Conservation (phyloP, 2,329 filamentous ascomycete species). For the Rhinocladiella mackenziei region DNA sequence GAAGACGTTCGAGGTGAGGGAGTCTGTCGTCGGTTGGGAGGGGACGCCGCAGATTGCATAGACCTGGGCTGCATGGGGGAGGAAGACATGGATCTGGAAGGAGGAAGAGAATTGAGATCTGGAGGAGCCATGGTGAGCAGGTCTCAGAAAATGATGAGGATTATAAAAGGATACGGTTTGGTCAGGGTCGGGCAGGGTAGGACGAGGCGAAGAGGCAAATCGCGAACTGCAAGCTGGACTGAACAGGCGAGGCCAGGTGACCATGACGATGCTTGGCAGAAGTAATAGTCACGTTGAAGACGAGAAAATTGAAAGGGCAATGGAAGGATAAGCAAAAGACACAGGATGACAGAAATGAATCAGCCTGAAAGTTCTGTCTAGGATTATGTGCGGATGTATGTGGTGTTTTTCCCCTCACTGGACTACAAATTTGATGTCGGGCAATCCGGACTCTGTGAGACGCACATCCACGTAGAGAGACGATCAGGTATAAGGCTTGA, state of each 20-base stretch:
- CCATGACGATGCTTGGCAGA: not conserved
- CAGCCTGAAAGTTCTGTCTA: too few species aligned
- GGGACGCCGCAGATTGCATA: conserved; percentile 29
- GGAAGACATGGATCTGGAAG: conserved; percentile 48
- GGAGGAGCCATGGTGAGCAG: conserved; percentile 57
- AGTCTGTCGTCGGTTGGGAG: conserved; percentile 31
- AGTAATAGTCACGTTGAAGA: not conserved
- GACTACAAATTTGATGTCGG: too few species aligned
- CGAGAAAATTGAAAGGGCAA: not conserved
- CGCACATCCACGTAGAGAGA: too few species aligned
- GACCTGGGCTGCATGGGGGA: conserved; percentile 36
- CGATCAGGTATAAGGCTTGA: too few species aligned
- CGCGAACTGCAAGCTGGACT: not conserved
- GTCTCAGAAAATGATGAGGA: not conserved
- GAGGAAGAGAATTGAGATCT: conserved; percentile 67
- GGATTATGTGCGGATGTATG: too few species aligned
- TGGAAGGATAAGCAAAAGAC: too few species aligned
- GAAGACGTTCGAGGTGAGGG: conserved; percentile 57
- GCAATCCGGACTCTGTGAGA: too few species aligned
- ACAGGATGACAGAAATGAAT: too few species aligned
- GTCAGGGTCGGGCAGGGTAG: not conserved
- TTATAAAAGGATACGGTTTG: conserved; percentile 1
- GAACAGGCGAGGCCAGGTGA: not conserved
- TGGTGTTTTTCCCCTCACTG: too few species aligned
- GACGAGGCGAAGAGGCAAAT: not conserved